Base-by-base conservation (phyloP, 345 rosid genomes). In the Eucalyptus lansdowneana region DNA sequence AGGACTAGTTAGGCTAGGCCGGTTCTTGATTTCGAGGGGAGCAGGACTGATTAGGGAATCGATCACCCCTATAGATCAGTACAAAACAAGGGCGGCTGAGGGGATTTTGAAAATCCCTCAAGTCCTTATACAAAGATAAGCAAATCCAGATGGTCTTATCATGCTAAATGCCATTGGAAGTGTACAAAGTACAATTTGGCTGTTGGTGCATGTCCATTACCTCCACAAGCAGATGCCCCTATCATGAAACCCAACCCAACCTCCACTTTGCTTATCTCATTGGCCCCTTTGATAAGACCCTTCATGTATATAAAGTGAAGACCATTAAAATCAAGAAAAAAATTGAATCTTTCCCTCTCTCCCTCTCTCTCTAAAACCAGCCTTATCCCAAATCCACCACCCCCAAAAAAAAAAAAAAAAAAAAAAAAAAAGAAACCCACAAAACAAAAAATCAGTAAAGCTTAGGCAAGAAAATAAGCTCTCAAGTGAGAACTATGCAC, bases 221-320 rank as follows among this genome's bases (percentile, higher is more conserved):
- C 90, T 89, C 69, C 90, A 88, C 69, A 21, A 76, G 90, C 86
- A 60, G 87, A 87, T 40, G 88, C 37, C 88, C 92, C 90, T 91
- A 93, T 93, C 93, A 90, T 6, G 34, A 87, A 27, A 58, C 31
- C 45, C 47, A 19, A 24, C 81, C 85, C 87, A 44, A 54, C 44
- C 85, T 37, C 14, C 89, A 47, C 44, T 80, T 21, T 86, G 80
- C 93, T 92, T 93, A 90, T 90, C 90, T 88, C 42, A 76, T 54
- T 87, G 88, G 89, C 16, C 89, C 76, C 65, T 49, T 9, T 90
- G 89, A 91, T 91, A 91, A 91, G 94, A 37, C 91, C 89, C 58
- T 51, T 17, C 42, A 83, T 81, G 86, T 49, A 53, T 85, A 25
- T 54, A 87, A 58, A 58, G 80, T 37, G 80, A 86, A 40, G 34